These are phyloP conservation scores for Arabis hirsuta DNA, from an alignment of 345 rosid species.

Conservation along the genomic window DNA sequence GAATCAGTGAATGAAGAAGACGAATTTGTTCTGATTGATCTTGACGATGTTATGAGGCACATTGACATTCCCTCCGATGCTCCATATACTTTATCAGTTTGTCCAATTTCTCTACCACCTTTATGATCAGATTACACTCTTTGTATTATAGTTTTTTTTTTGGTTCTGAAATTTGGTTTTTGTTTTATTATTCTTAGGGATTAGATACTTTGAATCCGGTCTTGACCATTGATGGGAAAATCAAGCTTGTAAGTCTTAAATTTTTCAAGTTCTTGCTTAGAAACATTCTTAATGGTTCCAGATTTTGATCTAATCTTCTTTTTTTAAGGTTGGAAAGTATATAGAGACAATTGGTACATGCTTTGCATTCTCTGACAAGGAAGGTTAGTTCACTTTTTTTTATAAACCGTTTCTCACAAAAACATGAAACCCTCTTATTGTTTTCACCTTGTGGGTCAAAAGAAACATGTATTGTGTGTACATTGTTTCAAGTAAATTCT, in stretches of 20 bases:
- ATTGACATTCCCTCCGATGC: slow-evolving; percentile 52
- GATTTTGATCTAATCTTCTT: not conserved
- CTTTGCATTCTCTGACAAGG: slow-evolving; percentile 55
- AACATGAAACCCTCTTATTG: no score
- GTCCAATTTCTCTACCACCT: not conserved
- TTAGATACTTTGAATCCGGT: slow-evolving; percentile 59
- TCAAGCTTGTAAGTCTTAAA: no score
- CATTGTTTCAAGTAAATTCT: no score
- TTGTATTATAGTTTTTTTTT: not conserved
- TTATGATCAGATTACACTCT: not conserved
- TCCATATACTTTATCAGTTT: slow-evolving; percentile 56
- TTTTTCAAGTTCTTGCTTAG: no score
- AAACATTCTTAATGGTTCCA: slow-evolving; percentile 4
- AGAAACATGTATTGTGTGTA: no score
- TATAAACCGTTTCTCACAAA: no score
- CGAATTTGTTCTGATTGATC: slow-evolving; percentile 58
- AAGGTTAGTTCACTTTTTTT: no score
- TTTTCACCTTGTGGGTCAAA: no score
- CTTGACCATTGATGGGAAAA: slow-evolving; percentile 54
- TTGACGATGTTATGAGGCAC: slow-evolving; percentile 51
- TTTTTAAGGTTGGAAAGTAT: slow-evolving; percentile 57
- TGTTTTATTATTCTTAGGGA: slow-evolving; percentile 45
- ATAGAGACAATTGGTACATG: slow-evolving; percentile 67
- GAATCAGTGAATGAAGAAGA: slow-evolving; percentile 33
- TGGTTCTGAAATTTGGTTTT: not conserved